Percentiles rank a stretch among this genome's conserved stretches.
These are phyloP conservation scores for Auxenochlorella pyrenoidosa DNA, from an alignment of 139 green algal genomes.

Conservation along the genomic window DNA sequence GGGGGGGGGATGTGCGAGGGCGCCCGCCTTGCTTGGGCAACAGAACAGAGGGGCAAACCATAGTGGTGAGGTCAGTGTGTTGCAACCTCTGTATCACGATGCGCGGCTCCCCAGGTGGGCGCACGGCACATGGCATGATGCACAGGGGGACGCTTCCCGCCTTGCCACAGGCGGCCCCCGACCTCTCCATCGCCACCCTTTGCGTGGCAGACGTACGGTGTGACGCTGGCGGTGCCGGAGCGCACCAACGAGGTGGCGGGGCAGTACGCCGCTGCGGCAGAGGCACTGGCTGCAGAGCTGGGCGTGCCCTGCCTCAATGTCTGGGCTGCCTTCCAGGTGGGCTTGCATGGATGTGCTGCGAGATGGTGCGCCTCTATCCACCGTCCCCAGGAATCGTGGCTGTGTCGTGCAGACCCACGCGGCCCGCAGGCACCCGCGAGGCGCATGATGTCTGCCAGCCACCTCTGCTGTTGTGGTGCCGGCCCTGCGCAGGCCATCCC, in stretches of 20 bases:
- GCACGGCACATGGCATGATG: neutral
- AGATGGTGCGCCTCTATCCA: too few relatives aligned
- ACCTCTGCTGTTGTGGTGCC: too few relatives aligned
- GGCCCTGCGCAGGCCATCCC: constrained; percentile 5
- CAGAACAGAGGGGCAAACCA: neutral
- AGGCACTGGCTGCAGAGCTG: constrained; percentile 43
- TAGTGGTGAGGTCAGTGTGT: too few relatives aligned
- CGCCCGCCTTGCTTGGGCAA: neutral
- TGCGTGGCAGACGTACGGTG: constrained; percentile 17
- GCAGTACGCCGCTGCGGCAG: constrained; percentile 65
- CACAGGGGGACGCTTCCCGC: too few relatives aligned
- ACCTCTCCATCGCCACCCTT: neutral
- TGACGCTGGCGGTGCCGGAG: constrained; percentile 47
- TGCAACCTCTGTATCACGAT: too few relatives aligned
- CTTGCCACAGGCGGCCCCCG: neutral
- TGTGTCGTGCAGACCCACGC: too few relatives aligned
- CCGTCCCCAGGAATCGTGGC: too few relatives aligned
- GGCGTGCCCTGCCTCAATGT: constrained; percentile 62
- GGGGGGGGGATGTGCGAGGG: too few relatives aligned
- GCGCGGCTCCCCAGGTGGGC: too few relatives aligned
- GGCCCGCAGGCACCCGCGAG: too few relatives aligned
- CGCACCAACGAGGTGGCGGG: constrained; percentile 60
- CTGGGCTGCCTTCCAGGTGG: constrained; percentile 63
- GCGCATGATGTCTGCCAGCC: too few relatives aligned
- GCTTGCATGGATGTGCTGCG: too few relatives aligned